Base-by-base conservation (phyloP, 495 filamentous ascomycete genomes). In the Neurospora discreta region DNA sequence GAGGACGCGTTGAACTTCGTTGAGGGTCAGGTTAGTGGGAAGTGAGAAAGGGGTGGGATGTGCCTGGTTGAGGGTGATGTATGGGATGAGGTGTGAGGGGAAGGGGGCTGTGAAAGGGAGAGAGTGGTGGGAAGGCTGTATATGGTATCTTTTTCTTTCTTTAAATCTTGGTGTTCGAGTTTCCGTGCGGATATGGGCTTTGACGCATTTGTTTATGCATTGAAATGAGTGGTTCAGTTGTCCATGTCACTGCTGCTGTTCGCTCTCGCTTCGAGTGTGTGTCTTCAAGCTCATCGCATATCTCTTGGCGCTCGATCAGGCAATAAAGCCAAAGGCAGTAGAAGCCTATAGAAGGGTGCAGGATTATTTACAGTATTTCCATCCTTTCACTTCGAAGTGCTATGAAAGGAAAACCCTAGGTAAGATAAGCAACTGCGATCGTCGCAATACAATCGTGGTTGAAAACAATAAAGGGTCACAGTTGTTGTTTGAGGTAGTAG, bases 1-100 rank as follows among this genome's bases (percentile, higher is more conserved):
- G 92, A 97, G 73, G 91, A 96, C 80, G 95, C 95, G 69, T 82
- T 99, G 76, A 89, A 91, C 76, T 99, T 99, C 81, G 94, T 99
- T 39, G 94, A 98, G 79, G 94, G 93, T 39, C 83, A 86, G 76
- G 79, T 78, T 30, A 77, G 78, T 33, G 77, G 74, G 70, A 80
- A 80, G 72, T 68, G 11, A 39, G 52, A 11, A 30, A 40, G 36
- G n/a, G 69, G 1, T 38, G 0, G 1, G n/a, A 16, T 2, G 20
- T 52, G 15, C 2, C 13, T 9, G 52, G 23, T 13, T 13, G 11
- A 15, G 43, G 3, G 1, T 42, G 41, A 16, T 7, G 41, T 42
- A 8, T 42, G 16, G 16, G 15, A 18, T 42, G 15, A 16, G 15
- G 5, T 16, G 4, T 41, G 40, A 41, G 4, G 40, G 40, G 40